Percentiles rank a stretch among this genome's conserved stretches.
These are phyloP conservation scores for Trichomonas gallinae DNA, from an alignment of 208 protist genomes.

Conservation along the genomic window DNA sequence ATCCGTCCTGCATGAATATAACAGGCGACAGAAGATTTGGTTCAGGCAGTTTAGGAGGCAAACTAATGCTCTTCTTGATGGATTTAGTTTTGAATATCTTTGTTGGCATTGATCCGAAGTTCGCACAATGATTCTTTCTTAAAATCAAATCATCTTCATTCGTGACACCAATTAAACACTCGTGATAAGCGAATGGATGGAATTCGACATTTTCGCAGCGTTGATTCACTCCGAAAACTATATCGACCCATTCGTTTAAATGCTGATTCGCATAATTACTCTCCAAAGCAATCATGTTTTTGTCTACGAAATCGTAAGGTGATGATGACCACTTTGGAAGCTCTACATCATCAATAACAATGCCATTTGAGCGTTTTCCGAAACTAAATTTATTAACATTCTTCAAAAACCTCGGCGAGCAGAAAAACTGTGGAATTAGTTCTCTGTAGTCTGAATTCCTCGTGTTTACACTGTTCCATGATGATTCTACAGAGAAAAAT, in stretches of 20 bases:
- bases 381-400: slow-evolving; percentile 43
- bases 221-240: neutral
- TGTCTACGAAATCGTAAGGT: slow-evolving; percentile 39
- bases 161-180: neutral
- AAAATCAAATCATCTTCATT: neutral
- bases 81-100: neutral
- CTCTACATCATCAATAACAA: slow-evolving; percentile 30
- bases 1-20: neutral
- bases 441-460: slow-evolving; percentile 13
- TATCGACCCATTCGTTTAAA: slow-evolving; percentile 27
- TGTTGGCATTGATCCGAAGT: neutral
- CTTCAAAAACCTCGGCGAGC: slow-evolving; percentile 41
- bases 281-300: slow-evolving; percentile 7
- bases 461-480: neutral
- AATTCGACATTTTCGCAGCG: neutral
- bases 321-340: slow-evolving; percentile 32
- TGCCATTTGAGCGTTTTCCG: slow-evolving; percentile 35
- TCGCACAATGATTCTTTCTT: neutral
- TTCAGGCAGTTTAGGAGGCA: neutral
- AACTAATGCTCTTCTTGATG: neutral
- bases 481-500: neutral
- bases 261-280: neutral
- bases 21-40: neutral
- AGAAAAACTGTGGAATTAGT: slow-evolving; percentile 53
- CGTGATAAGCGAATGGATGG: neutral